These are phyloP conservation scores for Xerophyta viscosa DNA, from an alignment of 106 monocot species.

Conservation along the genomic window DNA sequence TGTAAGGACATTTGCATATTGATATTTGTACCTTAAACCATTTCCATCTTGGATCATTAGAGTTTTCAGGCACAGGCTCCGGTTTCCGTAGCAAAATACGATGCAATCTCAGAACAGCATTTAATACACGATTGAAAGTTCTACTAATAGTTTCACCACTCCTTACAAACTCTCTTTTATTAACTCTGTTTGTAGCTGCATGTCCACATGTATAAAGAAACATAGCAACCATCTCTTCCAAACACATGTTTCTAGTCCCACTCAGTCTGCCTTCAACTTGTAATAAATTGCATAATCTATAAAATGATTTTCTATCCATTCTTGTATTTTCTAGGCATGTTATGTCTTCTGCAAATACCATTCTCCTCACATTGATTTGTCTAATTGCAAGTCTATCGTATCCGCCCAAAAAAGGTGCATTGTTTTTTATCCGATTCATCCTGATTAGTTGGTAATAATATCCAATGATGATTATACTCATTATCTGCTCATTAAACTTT, in stretches of 20 bases:
- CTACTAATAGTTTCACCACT: not conserved
- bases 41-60: slow-evolving; percentile 1
- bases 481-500: no score
- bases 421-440: no score
- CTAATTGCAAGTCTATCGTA: not conserved
- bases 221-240: slow-evolving; percentile 1
- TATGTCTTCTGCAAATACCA: not conserved
- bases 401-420: no score
- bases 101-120: not conserved
- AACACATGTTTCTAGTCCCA: not conserved
- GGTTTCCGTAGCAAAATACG: not conserved
- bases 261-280: not conserved
- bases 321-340: not conserved
- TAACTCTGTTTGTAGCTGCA: not conserved
- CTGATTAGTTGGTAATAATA: no score
- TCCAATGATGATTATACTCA: no score
- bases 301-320: not conserved
- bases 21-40: slow-evolving; percentile 2
- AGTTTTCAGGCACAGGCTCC: not conserved
- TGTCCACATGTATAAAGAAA: not conserved
- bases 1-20: not conserved
- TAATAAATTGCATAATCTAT: not conserved
- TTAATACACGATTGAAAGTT: not conserved
- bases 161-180: slow-evolving; percentile 1
- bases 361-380: not conserved